Evolutionary conservation across 768 basidiomycete genomes (phyloP).

Genomic region (Pleurotus eryngii): DNA sequence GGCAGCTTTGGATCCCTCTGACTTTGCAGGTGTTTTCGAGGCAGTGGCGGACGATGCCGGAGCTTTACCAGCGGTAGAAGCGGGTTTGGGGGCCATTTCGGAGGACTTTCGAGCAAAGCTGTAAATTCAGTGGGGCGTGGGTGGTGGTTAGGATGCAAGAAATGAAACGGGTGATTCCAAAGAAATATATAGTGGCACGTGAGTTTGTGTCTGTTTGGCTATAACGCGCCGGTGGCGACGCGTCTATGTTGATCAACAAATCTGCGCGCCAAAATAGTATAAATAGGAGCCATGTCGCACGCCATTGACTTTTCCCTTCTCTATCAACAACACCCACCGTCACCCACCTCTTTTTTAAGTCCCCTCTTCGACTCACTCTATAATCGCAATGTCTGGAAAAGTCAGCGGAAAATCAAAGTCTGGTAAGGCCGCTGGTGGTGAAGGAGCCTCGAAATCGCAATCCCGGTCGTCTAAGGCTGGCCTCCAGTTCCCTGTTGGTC

Average conservation of each 20-base stretch:
- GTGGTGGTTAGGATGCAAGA: constrained; percentile 20
- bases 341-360: constrained; percentile 13
- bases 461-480: constrained; percentile 59
- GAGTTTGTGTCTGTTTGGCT: constrained; percentile 33
- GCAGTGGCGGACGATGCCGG: constrained; percentile 60
- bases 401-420: constrained; percentile 44
- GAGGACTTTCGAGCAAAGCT: constrained; percentile 8
- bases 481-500: constrained; percentile 75
- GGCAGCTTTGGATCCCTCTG: constrained; percentile 64
- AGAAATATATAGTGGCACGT: constrained; percentile 33
- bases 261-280: constrained; percentile 21
- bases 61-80: constrained; percentile 83
- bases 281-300: constrained; percentile 16
- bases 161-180: constrained; percentile 10
- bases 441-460: constrained; percentile 38
- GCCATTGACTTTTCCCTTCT: constrained; percentile 2
- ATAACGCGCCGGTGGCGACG: constrained; percentile 23
- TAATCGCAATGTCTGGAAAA: constrained; percentile 34
- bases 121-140: constrained; percentile 11
- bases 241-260: constrained; percentile 31
- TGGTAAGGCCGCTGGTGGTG: constrained; percentile 43
- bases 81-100: constrained; percentile 67
- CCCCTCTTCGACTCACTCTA: constrained; percentile 13
- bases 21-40: constrained; percentile 73
- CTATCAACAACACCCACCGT: constrained; percentile 12